Evolutionary conservation across 2,329 filamentous ascomycete genomes (phyloP).

Genomic region (Aspergillus terreus): DNA sequence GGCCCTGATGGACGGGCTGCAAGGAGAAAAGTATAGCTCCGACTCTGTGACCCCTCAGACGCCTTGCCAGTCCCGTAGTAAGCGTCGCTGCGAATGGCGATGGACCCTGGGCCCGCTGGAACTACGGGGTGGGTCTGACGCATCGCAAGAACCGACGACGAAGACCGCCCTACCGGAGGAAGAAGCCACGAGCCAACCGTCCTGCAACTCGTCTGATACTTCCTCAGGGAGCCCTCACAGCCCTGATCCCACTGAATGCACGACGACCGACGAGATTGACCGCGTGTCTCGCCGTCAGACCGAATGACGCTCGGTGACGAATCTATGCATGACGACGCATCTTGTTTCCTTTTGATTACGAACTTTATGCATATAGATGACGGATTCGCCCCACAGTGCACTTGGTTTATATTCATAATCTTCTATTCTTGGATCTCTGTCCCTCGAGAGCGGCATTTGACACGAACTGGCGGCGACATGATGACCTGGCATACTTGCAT

Average conservation of each 20-base stretch:
- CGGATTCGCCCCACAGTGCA: background rate
- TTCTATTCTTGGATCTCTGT: constrained; percentile 5
- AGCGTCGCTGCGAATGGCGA: constrained; percentile 53
- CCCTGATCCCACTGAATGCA: background rate
- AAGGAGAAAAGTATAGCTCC: constrained; percentile 40
- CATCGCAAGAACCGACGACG: background rate
- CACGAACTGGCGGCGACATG: background rate
- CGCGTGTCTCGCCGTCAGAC: constrained; percentile 1
- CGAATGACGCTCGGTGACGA: background rate
- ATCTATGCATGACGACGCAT: constrained; percentile 1
- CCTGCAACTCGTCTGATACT: background rate
- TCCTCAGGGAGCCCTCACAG: background rate
- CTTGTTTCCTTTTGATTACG: constrained; percentile 7
- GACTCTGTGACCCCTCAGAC: constrained; percentile 46
- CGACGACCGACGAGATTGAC: background rate
- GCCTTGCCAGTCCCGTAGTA: constrained; percentile 51
- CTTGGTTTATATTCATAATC: too few relatives aligned
- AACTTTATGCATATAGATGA: constrained; percentile 12
- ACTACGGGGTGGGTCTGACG: constrained; percentile 7
- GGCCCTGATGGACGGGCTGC: constrained; percentile 38
- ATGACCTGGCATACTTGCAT: background rate
- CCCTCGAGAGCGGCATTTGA: background rate
- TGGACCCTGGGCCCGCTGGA: constrained; percentile 54
- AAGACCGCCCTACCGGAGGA: background rate
- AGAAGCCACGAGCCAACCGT: background rate